Percentiles rank a stretch among this genome's conserved stretches.
phyloP scores from a whole-genome alignment of 78 protist species.

The Creolimax fragrantissima region DNA sequence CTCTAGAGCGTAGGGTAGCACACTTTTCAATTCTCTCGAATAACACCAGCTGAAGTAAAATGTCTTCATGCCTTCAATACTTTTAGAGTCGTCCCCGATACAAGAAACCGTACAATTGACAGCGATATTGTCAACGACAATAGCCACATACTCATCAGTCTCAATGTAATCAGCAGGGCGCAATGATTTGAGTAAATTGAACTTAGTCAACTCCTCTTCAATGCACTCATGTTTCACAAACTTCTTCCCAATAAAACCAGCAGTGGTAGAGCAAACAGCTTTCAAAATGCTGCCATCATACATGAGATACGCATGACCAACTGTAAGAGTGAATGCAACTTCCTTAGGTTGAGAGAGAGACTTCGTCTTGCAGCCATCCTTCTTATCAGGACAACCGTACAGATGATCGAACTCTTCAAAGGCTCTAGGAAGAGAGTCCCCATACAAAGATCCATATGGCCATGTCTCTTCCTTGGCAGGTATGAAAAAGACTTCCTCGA shows the following conservation, averaged over 20 bases:
- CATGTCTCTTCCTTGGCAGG: conserved; percentile 26
- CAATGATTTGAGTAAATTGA: not conserved
- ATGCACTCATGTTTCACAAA: not conserved
- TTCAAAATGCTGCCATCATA: not conserved
- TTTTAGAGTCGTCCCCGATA: not conserved
- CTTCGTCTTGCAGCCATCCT: no score
- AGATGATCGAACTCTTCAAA: not conserved
- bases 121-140: not conserved
- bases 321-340: not conserved
- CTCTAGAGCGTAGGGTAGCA: conserved; percentile 7
- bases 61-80: not conserved
- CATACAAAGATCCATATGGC: conserved; percentile 25
- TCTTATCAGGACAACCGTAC: not conserved
- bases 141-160: not conserved
- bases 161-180: conserved; percentile 11
- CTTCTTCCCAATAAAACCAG: not conserved
- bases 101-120: not conserved
- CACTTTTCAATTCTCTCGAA: no score
- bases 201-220: not conserved
- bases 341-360: not conserved
- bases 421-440: not conserved
- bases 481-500: conserved; percentile 2
- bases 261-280: not conserved
- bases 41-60: conserved; percentile 13
- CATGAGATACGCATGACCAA: not conserved